A percentile compares a stretch with the other conserved stretches of the same genome.
These are phyloP conservation scores for Handroanthus guayacan DNA, from an alignment of 257 asterid species.

Conservation along the genomic window DNA sequence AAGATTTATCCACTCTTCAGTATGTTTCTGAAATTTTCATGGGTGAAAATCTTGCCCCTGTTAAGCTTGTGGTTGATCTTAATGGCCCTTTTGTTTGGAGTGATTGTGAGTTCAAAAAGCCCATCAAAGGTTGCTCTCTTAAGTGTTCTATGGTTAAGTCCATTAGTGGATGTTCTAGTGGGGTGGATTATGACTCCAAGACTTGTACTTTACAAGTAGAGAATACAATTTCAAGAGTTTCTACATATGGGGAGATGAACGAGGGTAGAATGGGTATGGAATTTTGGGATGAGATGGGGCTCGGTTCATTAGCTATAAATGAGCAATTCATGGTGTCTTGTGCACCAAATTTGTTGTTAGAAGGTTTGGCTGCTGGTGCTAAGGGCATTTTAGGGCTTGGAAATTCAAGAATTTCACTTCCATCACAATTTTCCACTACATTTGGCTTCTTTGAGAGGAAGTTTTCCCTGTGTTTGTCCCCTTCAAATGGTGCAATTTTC, in stretches of 20 bases:
- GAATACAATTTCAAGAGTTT: slow-evolving; percentile 60
- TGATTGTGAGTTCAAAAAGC: slow-evolving; percentile 40
- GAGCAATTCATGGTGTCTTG: slow-evolving; percentile 65
- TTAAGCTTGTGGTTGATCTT: slow-evolving; percentile 64
- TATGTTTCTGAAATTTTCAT: slow-evolving; percentile 57
- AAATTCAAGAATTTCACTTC: slow-evolving; percentile 66
- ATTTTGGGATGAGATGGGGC: slow-evolving; percentile 55
- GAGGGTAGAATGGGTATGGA: slow-evolving; percentile 51
- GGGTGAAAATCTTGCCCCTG: slow-evolving; percentile 45
- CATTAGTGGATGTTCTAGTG: slow-evolving; percentile 36
- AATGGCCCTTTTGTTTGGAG: slow-evolving; percentile 65
- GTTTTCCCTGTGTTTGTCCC: slow-evolving; percentile 68
- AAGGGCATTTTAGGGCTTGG: slow-evolving; percentile 79
- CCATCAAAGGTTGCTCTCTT: slow-evolving; percentile 56
- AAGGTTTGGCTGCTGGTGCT: slow-evolving; percentile 62
- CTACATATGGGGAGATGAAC: slow-evolving; percentile 51
- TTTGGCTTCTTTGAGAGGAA: slow-evolving; percentile 71
- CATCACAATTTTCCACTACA: slow-evolving; percentile 60
- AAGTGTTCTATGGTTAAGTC: slow-evolving; percentile 71
- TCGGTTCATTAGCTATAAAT: slow-evolving; percentile 52
- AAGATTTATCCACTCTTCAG: slow-evolving; percentile 65
- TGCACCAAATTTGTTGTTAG: slow-evolving; percentile 53
- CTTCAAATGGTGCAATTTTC: slow-evolving; percentile 60
- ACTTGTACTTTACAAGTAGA: slow-evolving; percentile 54
- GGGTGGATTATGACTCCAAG: slow-evolving; percentile 40